phyloP scores from a whole-genome alignment of 2,329 filamentous ascomycete genomes.

The Fusarium sp. region DNA sequence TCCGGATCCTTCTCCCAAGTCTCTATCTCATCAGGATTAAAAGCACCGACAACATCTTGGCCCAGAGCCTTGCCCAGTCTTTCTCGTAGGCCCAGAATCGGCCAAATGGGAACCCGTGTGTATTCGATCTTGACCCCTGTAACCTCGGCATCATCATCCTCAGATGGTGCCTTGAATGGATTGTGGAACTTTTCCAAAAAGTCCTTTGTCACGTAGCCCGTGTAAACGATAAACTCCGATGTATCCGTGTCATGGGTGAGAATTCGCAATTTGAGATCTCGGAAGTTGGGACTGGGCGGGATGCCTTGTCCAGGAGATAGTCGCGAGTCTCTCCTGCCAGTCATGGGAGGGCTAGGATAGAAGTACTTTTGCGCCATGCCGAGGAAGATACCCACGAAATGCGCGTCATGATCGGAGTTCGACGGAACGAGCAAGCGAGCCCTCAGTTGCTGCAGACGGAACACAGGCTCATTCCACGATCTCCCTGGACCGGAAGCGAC shows the following conservation, averaged over 20 bases:
- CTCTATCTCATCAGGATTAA: conserved; percentile 57
- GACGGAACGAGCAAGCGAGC: conserved; percentile 61
- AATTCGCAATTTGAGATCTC: conserved; percentile 63
- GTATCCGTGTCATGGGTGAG: conserved; percentile 63
- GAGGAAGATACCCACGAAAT: conserved; percentile 65
- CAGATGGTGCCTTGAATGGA: conserved; percentile 55
- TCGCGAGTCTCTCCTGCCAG: conserved; percentile 43
- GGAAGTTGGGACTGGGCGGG: conserved; percentile 52
- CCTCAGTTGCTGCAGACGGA: conserved; percentile 60
- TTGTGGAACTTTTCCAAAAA: conserved; percentile 65
- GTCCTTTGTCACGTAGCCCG: conserved; percentile 59
- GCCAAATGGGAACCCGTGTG: conserved; percentile 65
- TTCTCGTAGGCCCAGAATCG: conserved; percentile 66
- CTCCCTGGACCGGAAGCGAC: conserved; percentile 56
- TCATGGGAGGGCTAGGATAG: conserved; percentile 51
- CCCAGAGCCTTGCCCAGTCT: conserved; percentile 67
- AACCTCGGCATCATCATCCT: conserved; percentile 41
- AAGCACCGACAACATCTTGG: conserved; percentile 60
- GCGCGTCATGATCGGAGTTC: conserved; percentile 64
- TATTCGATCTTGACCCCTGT: conserved; percentile 61
- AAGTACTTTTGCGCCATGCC: conserved; percentile 69
- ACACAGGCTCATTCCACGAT: conserved; percentile 61
- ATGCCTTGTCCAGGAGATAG: conserved; percentile 39
- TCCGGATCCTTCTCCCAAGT: conserved; percentile 59
- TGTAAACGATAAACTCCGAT: conserved; percentile 66